These are phyloP conservation scores for Globisporangium abappressorium DNA, from an alignment of 352 stramenopile genomes.

Conservation along the genomic window DNA sequence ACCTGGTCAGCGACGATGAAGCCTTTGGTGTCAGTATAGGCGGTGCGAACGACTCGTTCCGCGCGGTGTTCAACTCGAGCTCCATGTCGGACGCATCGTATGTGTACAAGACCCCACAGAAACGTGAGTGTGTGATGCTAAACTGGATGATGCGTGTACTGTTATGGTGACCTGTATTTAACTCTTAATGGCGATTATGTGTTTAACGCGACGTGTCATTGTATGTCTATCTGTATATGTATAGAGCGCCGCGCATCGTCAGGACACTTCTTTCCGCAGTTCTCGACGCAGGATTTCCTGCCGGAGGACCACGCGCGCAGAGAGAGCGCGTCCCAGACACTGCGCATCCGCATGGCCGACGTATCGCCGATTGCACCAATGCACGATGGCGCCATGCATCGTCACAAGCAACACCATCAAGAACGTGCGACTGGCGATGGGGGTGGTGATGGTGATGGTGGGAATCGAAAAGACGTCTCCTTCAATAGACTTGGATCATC, in stretches of 20 bases:
- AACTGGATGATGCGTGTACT: neutral
- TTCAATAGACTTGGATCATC: neutral
- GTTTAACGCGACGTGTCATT: neutral
- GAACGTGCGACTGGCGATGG: neutral
- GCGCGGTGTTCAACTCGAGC: slow-evolving; percentile 19
- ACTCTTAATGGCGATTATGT: neutral
- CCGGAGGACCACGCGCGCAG: slow-evolving; percentile 7
- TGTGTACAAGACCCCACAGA: slow-evolving; percentile 57
- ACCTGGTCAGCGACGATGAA: neutral
- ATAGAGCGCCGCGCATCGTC: slow-evolving; percentile 11
- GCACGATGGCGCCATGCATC: slow-evolving; percentile 4
- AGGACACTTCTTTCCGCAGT: slow-evolving; percentile 41
- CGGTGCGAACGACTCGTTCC: neutral
- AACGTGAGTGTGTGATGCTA: slow-evolving; percentile 16
- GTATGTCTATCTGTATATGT: neutral
- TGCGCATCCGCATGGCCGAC: slow-evolving; percentile 45
- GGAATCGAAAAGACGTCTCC: neutral
- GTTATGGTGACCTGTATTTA: neutral
- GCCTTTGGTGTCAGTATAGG: neutral
- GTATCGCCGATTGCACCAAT: slow-evolving; percentile 59
- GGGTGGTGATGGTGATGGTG: neutral
- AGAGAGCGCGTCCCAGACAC: slow-evolving; percentile 44
- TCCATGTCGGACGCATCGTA: slow-evolving; percentile 47
- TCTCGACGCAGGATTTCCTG: slow-evolving; percentile 56
- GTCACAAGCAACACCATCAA: slow-evolving; percentile 7